phyloP scores from a whole-genome alignment of 495 filamentous ascomycete genomes.

The Xylaria grammica region DNA sequence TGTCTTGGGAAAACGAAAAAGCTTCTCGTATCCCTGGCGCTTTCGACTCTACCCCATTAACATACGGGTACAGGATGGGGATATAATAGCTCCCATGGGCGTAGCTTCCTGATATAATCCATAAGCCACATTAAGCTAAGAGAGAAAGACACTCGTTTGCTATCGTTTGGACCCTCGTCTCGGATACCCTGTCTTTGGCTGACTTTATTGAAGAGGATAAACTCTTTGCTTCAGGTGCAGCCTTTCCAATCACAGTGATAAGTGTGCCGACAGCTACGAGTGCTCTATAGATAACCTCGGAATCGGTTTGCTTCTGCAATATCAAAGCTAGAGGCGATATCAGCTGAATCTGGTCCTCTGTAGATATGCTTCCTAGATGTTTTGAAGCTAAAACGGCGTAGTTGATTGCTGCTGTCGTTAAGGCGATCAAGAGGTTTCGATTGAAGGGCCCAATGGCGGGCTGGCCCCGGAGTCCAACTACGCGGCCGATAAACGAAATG shows the following conservation, averaged over 20 bases:
- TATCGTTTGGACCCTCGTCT: slow-evolving; percentile 63
- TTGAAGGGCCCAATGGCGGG: slow-evolving; percentile 63
- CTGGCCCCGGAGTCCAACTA: slow-evolving; percentile 55
- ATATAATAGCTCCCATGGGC: background rate
- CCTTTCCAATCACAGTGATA: slow-evolving; percentile 57
- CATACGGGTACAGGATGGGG: background rate
- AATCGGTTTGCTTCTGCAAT: slow-evolving; percentile 68
- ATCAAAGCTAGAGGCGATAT: slow-evolving; percentile 62
- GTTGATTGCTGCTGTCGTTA: slow-evolving; percentile 86
- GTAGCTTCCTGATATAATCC: background rate
- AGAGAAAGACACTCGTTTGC: slow-evolving; percentile 63
- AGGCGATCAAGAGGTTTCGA: slow-evolving; percentile 79
- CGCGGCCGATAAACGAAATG: slow-evolving; percentile 41
- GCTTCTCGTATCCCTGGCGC: background rate
- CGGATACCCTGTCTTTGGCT: slow-evolving; percentile 40
- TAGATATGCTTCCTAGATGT: slow-evolving; percentile 30
- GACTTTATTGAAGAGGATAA: slow-evolving; percentile 30
- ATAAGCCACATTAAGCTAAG: slow-evolving; percentile 33
- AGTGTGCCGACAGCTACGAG: slow-evolving; percentile 86
- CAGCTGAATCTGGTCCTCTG: slow-evolving; percentile 35
- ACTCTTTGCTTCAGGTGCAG: slow-evolving; percentile 45
- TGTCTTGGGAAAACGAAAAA: background rate
- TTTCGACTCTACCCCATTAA: slow-evolving; percentile 9
- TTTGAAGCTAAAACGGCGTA: slow-evolving; percentile 67
- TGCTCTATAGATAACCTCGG: slow-evolving; percentile 81